Evolutionary conservation across 1,284 basidiomycete species (phyloP).

Genomic region (Sporisorium reilianum): DNA sequence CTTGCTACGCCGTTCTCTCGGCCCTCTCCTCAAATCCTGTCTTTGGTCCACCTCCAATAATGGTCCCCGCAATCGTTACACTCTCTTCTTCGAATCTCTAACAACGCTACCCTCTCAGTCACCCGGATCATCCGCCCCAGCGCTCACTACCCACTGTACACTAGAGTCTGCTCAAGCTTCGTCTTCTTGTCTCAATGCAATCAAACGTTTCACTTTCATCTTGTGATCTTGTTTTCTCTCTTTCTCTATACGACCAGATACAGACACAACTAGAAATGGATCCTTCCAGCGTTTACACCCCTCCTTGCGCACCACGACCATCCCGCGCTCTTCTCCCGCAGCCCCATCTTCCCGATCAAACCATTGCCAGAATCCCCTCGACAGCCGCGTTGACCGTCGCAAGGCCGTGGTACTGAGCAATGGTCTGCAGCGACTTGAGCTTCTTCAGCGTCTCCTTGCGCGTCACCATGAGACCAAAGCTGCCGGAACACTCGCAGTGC

Average conservation of each 20-base stretch:
- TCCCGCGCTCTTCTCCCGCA: neutral
- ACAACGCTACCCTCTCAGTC: neutral
- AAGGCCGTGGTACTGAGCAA: slow-evolving; percentile 55
- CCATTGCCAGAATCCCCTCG: slow-evolving; percentile 25
- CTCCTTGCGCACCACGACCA: neutral
- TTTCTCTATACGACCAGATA: too few species aligned
- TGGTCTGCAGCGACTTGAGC: slow-evolving; percentile 42
- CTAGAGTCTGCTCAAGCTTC: neutral
- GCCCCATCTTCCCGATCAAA: slow-evolving; percentile 6
- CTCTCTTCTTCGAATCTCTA: neutral
- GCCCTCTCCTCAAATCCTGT: too few species aligned
- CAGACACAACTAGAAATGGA: neutral
- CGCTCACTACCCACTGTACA: neutral
- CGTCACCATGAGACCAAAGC: slow-evolving; percentile 56
- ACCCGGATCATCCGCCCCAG: neutral
- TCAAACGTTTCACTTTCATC: too few species aligned
- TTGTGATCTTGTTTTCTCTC: too few species aligned
- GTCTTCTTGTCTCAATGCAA: too few species aligned
- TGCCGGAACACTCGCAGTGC: slow-evolving; percentile 85
- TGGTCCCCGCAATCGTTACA: too few species aligned
- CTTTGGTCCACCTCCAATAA: too few species aligned
- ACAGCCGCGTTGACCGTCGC: slow-evolving; percentile 14
- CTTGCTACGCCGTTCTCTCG: neutral
- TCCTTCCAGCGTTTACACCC: neutral
- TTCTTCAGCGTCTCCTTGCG: slow-evolving; percentile 56